These are phyloP conservation scores for Ganoderma sinense DNA, from an alignment of 1,284 basidiomycete species.

Conservation along the genomic window DNA sequence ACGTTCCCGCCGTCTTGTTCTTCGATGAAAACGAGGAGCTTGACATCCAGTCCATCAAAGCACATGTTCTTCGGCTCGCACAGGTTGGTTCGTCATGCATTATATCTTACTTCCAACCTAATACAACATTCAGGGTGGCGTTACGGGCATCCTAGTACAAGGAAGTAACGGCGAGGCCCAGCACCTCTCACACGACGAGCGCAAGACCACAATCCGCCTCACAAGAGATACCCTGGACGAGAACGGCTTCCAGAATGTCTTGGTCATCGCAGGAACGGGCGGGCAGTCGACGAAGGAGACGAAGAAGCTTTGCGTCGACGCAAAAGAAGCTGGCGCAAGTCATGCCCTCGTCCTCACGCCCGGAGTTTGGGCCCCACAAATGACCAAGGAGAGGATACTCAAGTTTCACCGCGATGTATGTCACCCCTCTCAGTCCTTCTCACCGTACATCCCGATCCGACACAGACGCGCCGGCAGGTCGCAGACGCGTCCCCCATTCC, in stretches of 20 bases:
- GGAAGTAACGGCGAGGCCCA: slow-evolving; percentile 84
- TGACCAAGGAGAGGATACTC: slow-evolving; percentile 68
- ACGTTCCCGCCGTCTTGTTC: slow-evolving; percentile 80
- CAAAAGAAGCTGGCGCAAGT: slow-evolving; percentile 82
- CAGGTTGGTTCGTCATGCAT: slow-evolving; percentile 45
- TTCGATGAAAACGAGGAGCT: slow-evolving; percentile 72
- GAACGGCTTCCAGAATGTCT: slow-evolving; percentile 70
- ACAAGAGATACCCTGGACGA: slow-evolving; percentile 80
- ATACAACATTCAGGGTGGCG: slow-evolving; percentile 56
- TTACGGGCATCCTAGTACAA: slow-evolving; percentile 79
- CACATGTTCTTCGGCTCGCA: slow-evolving; percentile 74
- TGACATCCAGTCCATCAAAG: slow-evolving; percentile 63
- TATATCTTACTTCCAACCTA: not conserved
- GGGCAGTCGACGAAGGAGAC: slow-evolving; percentile 85
- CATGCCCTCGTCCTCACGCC: slow-evolving; percentile 81
- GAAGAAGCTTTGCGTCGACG: slow-evolving; percentile 80
- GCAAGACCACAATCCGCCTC: slow-evolving; percentile 67
- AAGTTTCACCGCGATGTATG: slow-evolving; percentile 68
- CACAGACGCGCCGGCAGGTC: slow-evolving; percentile 55
- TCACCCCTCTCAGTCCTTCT: not conserved
- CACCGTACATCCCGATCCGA: not conserved
- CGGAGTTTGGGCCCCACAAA: slow-evolving; percentile 69
- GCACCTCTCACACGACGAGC: slow-evolving; percentile 77
- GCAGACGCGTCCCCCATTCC: slow-evolving; percentile 86
- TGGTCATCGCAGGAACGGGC: slow-evolving; percentile 89